phyloP scores from a whole-genome alignment of 73 alveolate species.

The Stentor coeruleus region DNA sequence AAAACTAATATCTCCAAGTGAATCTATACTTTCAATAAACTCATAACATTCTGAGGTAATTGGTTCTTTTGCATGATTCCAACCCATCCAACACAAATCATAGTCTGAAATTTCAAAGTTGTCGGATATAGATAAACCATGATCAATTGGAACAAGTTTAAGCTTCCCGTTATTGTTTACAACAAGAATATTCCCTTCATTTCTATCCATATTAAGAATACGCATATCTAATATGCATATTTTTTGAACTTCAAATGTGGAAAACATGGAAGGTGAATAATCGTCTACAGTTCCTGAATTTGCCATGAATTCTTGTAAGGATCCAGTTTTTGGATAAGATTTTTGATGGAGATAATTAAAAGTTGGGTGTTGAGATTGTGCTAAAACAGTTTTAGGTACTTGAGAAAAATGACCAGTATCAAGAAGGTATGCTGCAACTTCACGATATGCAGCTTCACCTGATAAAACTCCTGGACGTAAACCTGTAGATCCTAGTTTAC shows the following conservation, averaged over 20 bases:
- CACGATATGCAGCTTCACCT: constrained; percentile 96
- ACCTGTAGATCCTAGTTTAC: constrained; percentile 68
- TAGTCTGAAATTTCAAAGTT: constrained; percentile 79
- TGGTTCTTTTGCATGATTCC: constrained; percentile 82
- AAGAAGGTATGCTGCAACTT: constrained; percentile 91
- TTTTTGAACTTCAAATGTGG: constrained; percentile 84
- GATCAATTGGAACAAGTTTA: constrained; percentile 94
- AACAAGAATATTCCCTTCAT: constrained; percentile 91
- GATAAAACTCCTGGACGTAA: constrained; percentile 88
- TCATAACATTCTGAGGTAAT: constrained; percentile 64
- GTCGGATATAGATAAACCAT: constrained; percentile 91
- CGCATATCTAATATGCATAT: constrained; percentile 93
- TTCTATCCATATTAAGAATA: constrained; percentile 91
- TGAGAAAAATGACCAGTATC: constrained; percentile 72
- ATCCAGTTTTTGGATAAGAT: constrained; percentile 60
- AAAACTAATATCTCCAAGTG: constrained; percentile 70
- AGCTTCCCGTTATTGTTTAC: constrained; percentile 37
- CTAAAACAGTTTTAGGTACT: constrained; percentile 96
- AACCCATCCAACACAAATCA: constrained; percentile 94
- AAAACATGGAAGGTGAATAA: constrained; percentile 76
- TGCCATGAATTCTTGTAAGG: constrained; percentile 74
- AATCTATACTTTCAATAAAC: constrained; percentile 74
- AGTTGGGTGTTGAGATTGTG: constrained; percentile 84
- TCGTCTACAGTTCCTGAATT: constrained; percentile 85
- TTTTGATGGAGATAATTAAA: constrained; percentile 53